Percentiles rank a stretch among this genome's conserved stretches.
phyloP scores from a whole-genome alignment of 2,329 filamentous ascomycete genomes.

The Ustulina deusta region DNA sequence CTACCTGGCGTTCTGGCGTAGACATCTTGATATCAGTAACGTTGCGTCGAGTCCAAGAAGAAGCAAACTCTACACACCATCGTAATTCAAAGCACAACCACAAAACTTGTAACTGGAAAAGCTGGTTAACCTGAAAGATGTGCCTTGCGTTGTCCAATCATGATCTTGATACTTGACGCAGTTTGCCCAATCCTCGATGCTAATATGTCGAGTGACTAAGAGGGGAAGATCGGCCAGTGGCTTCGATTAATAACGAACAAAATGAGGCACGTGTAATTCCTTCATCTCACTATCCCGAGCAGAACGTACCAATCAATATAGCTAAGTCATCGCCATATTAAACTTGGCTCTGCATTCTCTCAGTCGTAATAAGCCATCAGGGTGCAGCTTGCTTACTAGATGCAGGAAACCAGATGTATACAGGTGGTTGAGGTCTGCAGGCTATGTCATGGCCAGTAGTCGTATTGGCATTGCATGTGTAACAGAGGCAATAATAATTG shows the following conservation, averaged over 20 bases:
- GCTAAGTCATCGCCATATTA: slow-evolving; percentile 3
- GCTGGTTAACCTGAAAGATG: background rate
- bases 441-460: background rate
- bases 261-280: background rate
- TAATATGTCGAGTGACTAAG: background rate
- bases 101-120: background rate
- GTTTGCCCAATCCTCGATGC: background rate
- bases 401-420: background rate
- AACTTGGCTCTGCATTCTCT: background rate
- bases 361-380: background rate
- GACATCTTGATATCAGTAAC: background rate
- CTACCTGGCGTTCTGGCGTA: background rate
- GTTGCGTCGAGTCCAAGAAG: background rate
- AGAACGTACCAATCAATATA: background rate
- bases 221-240: slow-evolving; percentile 1
- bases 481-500: background rate
- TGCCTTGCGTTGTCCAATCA: background rate
- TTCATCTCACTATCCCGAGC: slow-evolving; percentile 1
- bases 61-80: background rate
- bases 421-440: background rate
- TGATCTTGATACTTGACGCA: slow-evolving; percentile 4
- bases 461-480: background rate
- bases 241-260: slow-evolving; percentile 5
- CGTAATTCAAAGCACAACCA: background rate
- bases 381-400: background rate